Evolutionary conservation across 2,329 filamentous ascomycete genomes (phyloP).

Genomic region (Dendryphion nanum): DNA sequence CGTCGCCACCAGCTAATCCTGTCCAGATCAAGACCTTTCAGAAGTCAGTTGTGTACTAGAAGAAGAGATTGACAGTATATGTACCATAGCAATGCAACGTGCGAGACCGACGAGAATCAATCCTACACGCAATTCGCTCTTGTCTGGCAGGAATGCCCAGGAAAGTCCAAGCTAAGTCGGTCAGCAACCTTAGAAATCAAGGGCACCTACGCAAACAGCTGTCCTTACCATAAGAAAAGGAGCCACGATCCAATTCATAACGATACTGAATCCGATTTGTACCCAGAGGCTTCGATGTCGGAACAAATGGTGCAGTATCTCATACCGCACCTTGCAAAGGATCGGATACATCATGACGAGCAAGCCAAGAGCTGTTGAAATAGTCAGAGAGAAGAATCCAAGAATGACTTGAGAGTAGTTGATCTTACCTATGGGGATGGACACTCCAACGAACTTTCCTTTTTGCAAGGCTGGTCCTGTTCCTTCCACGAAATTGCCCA

Average conservation of each 20-base stretch:
- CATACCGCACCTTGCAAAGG: too few species aligned
- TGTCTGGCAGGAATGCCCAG: constrained; percentile 47
- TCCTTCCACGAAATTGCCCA: constrained; percentile 71
- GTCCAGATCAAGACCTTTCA: constrained; percentile 67
- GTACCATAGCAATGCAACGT: constrained; percentile 78
- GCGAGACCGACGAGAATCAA: constrained; percentile 75
- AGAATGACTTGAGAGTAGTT: too few species aligned
- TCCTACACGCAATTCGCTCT: constrained; percentile 50
- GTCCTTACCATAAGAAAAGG: constrained; percentile 69
- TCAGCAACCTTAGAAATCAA: constrained; percentile 4
- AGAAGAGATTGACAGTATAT: constrained; percentile 42
- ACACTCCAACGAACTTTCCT: constrained; percentile 71
- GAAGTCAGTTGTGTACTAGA: constrained; percentile 2
- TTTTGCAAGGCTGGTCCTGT: constrained; percentile 63
- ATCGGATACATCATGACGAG: neutral
- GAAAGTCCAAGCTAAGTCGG: constrained; percentile 56
- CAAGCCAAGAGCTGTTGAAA: neutral
- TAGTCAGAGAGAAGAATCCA: too few species aligned
- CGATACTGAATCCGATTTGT: constrained; percentile 68
- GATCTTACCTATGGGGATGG: constrained; percentile 61
- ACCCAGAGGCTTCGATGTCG: too few species aligned
- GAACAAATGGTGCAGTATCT: too few species aligned
- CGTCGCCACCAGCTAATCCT: constrained; percentile 67
- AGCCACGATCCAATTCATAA: constrained; percentile 80
- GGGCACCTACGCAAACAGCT: neutral